Percentiles rank a stretch among this genome's conserved stretches.
Evolutionary conservation across 306 rosid species (phyloP).

Genomic region (Ormosia emarginata): DNA sequence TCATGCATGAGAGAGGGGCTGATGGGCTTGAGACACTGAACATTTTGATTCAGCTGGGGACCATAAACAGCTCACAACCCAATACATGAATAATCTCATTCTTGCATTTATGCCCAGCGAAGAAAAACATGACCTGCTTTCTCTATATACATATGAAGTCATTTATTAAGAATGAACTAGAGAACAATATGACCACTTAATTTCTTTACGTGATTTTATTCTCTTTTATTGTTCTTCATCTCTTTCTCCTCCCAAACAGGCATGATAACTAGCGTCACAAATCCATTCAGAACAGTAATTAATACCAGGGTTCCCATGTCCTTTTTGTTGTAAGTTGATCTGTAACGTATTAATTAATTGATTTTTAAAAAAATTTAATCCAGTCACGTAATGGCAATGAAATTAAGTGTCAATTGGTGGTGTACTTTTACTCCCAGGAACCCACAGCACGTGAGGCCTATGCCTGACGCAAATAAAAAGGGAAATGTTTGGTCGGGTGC

Average conservation of each 20-base stretch:
- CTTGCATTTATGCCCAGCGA: constrained; percentile 24
- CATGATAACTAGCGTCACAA: background rate
- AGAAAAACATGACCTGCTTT: constrained; percentile 29
- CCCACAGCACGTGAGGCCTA: too few species aligned
- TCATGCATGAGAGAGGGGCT: constrained; percentile 18
- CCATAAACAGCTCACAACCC: constrained; percentile 33
- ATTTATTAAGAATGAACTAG: constrained; percentile 25
- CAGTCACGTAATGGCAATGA: too few species aligned
- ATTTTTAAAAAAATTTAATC: too few species aligned
- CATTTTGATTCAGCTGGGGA: constrained; percentile 30
- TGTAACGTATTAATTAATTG: too few species aligned
- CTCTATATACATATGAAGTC: constrained; percentile 21
- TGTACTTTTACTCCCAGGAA: too few species aligned
- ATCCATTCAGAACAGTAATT: background rate
- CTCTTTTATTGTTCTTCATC: background rate
- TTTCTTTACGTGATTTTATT: constrained; percentile 4
- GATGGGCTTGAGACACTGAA: constrained; percentile 25
- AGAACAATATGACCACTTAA: background rate
- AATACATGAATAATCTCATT: constrained; percentile 15
- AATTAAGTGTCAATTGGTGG: too few species aligned
- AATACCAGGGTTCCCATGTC: background rate
- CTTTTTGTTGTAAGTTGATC: background rate
- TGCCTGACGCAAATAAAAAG: too few species aligned
- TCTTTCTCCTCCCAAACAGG: background rate
- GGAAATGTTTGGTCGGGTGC: too few species aligned